Conservation (phyloP, 495 filamentous ascomycete species). For the Staphylotrichum tortipilum region DNA sequence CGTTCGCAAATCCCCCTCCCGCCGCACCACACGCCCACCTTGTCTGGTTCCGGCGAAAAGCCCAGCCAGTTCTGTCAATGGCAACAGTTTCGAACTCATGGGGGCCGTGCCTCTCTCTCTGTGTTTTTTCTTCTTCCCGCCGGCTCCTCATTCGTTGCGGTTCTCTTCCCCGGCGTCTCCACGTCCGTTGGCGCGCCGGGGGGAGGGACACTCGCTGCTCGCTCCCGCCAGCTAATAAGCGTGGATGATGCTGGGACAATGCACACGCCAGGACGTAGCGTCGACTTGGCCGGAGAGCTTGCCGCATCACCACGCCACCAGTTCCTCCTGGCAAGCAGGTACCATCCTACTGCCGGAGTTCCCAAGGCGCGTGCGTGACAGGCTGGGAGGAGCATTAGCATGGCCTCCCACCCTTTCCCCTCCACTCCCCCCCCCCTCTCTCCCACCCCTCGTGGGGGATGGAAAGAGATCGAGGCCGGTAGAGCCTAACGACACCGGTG, state of each 20-base stretch:
- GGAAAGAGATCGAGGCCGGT: conserved; percentile 9
- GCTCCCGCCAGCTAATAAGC: background rate
- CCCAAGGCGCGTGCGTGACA: background rate
- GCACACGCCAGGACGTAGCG: background rate
- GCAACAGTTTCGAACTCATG: conserved; percentile 19
- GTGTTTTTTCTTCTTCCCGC: background rate
- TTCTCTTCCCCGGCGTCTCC: conserved; percentile 4
- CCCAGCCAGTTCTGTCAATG: background rate
- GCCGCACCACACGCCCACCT: background rate
- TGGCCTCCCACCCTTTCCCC: background rate
- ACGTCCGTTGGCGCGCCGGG: conserved; percentile 6
- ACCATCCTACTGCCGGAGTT: background rate
- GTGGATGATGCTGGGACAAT: conserved; percentile 1
- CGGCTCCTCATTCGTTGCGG: conserved; percentile 8
- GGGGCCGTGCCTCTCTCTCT: conserved; percentile 6
- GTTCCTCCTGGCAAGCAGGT: background rate
- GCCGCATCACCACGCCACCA: background rate
- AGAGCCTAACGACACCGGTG: conserved; percentile 31
- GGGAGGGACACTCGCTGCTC: conserved; percentile 7
- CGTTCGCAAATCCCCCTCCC: conserved; percentile 11
- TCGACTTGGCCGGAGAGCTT: background rate
- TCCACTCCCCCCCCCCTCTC: too few species aligned
- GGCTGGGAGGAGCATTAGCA: background rate
- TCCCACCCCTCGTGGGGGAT: background rate
- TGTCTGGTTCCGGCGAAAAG: conserved; percentile 11